A percentile compares a stretch with the other conserved stretches of the same genome.
phyloP scores from a whole-genome alignment of 208 protist genomes.

The Trypanosoma cruzi region DNA sequence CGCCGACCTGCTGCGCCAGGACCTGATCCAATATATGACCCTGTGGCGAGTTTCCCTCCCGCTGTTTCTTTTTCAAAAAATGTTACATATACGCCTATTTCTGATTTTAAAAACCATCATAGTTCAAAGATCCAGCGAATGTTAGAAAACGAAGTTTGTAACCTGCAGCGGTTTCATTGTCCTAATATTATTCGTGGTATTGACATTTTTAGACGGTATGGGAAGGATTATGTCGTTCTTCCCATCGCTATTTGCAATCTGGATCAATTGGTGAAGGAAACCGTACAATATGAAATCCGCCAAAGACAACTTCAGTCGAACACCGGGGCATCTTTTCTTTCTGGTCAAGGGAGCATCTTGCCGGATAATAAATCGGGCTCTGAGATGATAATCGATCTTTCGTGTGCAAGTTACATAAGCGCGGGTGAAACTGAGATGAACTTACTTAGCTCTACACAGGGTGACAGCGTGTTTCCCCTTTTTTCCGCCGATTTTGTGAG shows the following conservation, averaged over 20 bases:
- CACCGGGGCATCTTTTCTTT: not conserved
- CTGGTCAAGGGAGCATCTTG: not conserved
- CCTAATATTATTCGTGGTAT: slow-evolving; percentile 70
- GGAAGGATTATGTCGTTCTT: slow-evolving; percentile 81
- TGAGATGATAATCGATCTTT: slow-evolving; percentile 1
- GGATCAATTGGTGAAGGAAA: slow-evolving; percentile 63
- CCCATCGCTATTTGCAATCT: slow-evolving; percentile 82
- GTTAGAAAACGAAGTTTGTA: slow-evolving; percentile 55
- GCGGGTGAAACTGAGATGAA: slow-evolving; percentile 5
- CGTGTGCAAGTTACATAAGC: not conserved
- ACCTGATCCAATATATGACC: not conserved
- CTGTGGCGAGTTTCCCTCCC: not conserved
- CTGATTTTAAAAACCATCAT: slow-evolving; percentile 16
- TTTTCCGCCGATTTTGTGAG: slow-evolving; percentile 67
- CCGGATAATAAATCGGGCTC: not conserved
- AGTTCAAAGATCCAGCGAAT: slow-evolving; percentile 21
- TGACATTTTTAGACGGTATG: slow-evolving; percentile 78
- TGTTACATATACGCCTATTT: not conserved
- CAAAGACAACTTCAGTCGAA: not conserved
- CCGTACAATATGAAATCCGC: slow-evolving; percentile 32
- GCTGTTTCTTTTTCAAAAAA: not conserved
- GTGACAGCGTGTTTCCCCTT: not conserved
- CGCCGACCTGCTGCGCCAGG: not conserved
- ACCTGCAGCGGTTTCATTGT: slow-evolving; percentile 86
- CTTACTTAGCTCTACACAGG: not conserved